Conservation (phyloP, 352 stramenopile genomes). For the Pythium dissotocum region DNA sequence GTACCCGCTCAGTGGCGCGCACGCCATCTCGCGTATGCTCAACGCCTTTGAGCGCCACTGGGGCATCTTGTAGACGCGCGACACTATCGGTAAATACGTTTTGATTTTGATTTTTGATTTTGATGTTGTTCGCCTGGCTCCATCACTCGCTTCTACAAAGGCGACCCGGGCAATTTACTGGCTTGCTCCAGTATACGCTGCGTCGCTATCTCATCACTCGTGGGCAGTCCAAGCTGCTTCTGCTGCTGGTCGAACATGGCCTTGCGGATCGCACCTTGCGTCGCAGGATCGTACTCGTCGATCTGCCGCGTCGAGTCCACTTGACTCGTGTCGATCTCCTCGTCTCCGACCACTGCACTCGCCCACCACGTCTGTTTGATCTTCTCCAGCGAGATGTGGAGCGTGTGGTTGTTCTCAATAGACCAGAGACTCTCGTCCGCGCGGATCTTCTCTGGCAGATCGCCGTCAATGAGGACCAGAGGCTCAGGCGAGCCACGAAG, state of each 20-base stretch:
- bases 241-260: conserved; percentile 96
- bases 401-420: conserved; percentile 66
- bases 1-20: conserved; percentile 97
- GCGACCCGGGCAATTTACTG: conserved; percentile 61
- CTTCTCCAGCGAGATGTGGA: conserved; percentile 95
- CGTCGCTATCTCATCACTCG: conserved; percentile 91
- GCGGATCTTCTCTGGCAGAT: conserved; percentile 93
- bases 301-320: conserved; percentile 97
- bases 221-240: conserved; percentile 91
- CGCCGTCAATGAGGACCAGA: conserved; percentile 67
- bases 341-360: conserved; percentile 87
- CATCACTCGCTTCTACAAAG: conserved; percentile 40
- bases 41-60: conserved; percentile 98
- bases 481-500: conserved; percentile 43
- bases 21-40: conserved; percentile 96
- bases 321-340: conserved; percentile 97
- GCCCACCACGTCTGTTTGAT: conserved; percentile 99
- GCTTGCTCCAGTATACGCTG: conserved; percentile 94
- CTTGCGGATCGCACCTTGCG: conserved; percentile 98
- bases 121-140: conserved; percentile 27
- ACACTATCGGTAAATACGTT: conserved; percentile 20
- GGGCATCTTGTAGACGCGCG: conserved; percentile 94
- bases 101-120: conserved; percentile 54
- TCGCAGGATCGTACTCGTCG: conserved; percentile 96
- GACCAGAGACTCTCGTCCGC: conserved; percentile 98